Conservation (phyloP, 495 filamentous ascomycete species). For the Penicillium tannophilum region DNA sequence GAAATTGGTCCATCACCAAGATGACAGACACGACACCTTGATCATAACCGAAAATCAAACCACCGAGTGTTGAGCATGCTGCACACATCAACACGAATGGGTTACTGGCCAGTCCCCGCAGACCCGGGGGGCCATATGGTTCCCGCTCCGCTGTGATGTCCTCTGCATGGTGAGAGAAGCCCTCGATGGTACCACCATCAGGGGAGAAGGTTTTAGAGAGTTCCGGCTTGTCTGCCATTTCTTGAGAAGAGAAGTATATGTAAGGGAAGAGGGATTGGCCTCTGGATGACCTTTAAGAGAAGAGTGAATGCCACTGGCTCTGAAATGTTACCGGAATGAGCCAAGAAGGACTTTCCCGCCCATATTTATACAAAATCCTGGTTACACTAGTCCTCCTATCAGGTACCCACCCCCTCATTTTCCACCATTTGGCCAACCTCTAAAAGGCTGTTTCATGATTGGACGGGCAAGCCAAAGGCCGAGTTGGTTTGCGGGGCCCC, state of each 20-base stretch:
- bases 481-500: conserved; percentile 13
- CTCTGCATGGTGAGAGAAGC: conserved; percentile 47
- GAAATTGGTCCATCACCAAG: conserved; percentile 60
- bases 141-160: conserved; percentile 40
- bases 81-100: conserved; percentile 56
- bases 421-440: not conserved
- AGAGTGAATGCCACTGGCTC: not conserved
- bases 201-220: conserved; percentile 22
- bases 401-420: not conserved
- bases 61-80: conserved; percentile 56
- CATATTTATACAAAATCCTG: conserved; percentile 7
- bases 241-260: conserved; percentile 1
- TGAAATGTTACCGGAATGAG: not conserved
- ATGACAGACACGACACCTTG: conserved; percentile 59
- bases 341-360: not conserved
- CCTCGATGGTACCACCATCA: conserved; percentile 25
- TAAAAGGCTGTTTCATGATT: conserved; percentile 13
- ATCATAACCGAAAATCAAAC: conserved; percentile 61
- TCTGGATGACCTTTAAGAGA: not conserved
- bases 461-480: conserved; percentile 16
- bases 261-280: not conserved
- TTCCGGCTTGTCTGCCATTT: conserved; percentile 19
- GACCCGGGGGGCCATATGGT: conserved; percentile 49
- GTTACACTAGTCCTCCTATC: not conserved
- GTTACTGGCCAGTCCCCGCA: conserved; percentile 50